Conservation (phyloP, 2,329 filamentous ascomycete species). For the Fusarium chlamydosporum region DNA sequence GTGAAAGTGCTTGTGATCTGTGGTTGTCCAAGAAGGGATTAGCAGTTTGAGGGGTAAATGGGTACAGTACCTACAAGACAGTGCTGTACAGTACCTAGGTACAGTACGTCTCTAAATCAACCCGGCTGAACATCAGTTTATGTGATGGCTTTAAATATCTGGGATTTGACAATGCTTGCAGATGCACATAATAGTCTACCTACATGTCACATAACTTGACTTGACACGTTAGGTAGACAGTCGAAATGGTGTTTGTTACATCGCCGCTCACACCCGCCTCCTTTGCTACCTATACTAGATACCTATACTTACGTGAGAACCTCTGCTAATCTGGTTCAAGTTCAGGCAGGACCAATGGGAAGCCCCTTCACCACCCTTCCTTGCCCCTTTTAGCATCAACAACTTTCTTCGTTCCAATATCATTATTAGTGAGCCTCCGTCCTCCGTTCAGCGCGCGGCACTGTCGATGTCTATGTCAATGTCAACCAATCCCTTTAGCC, state of each 20-base stretch:
- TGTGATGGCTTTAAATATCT: not conserved
- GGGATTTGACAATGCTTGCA: slow-evolving; percentile 27
- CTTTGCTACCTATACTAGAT: no score
- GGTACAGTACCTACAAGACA: no score
- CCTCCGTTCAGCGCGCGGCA: slow-evolving; percentile 6
- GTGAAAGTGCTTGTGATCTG: slow-evolving; percentile 44
- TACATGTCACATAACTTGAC: slow-evolving; percentile 7
- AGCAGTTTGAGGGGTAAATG: slow-evolving; percentile 43
- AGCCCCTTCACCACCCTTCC: not conserved
- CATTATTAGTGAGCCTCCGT: slow-evolving; percentile 17
- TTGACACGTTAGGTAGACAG: slow-evolving; percentile 1
- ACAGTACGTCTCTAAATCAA: slow-evolving; percentile 12
- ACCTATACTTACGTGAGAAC: slow-evolving; percentile 46
- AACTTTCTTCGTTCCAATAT: not conserved
- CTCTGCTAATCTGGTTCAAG: slow-evolving; percentile 23
- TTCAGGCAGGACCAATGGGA: slow-evolving; percentile 13
- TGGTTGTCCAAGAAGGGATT: slow-evolving; percentile 35
- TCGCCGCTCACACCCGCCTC: slow-evolving; percentile 33
- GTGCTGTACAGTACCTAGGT: no score
- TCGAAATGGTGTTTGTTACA: slow-evolving; percentile 6
- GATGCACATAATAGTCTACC: slow-evolving; percentile 1
- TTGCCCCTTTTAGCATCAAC: slow-evolving; percentile 15
- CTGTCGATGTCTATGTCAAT: not conserved
- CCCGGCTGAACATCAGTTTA: slow-evolving; percentile 16
- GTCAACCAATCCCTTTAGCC: not conserved